Percentiles rank a stretch among this genome's conserved stretches.
Evolutionary conservation across 805 yeast genomes (phyloP).

Genomic region (Candida tammaniensis): DNA sequence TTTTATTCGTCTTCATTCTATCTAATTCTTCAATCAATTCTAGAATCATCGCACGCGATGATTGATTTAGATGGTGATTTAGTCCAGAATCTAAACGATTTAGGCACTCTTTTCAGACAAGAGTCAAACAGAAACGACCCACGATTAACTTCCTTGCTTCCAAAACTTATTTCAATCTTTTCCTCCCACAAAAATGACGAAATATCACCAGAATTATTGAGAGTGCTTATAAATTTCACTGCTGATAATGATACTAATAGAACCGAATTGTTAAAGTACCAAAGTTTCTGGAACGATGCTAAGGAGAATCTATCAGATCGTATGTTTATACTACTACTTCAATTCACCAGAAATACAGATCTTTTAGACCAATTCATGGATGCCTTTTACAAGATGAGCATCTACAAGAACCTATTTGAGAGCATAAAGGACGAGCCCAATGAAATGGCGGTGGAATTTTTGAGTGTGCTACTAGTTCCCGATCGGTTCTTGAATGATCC

Average conservation of each 20-base stretch:
- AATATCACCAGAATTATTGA: constrained; percentile 17
- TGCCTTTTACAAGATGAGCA: constrained; percentile 13
- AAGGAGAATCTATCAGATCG: constrained; percentile 1
- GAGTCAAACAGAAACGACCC: constrained; percentile 1
- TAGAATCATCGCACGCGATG: too few relatives aligned
- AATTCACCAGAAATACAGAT: constrained; percentile 29
- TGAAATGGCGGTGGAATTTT: constrained; percentile 9
- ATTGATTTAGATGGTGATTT: too few relatives aligned
- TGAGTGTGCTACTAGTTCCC: constrained; percentile 13
- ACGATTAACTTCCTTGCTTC: not conserved
- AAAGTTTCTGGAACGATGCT: constrained; percentile 18
- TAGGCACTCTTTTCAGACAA: constrained; percentile 3
- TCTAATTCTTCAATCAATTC: too few relatives aligned
- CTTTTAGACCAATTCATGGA: constrained; percentile 14
- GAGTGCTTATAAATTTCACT: constrained; percentile 32
- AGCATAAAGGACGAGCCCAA: too few relatives aligned
- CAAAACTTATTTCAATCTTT: too few relatives aligned
- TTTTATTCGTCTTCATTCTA: too few relatives aligned
- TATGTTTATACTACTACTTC: constrained; percentile 23
- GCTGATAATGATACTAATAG: constrained; percentile 33
- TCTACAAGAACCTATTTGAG: too few relatives aligned
- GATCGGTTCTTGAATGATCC: constrained; percentile 10
- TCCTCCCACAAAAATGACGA: constrained; percentile 2
- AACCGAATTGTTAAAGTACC: constrained; percentile 9
- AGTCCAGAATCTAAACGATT: not conserved